A percentile compares a stretch with the other conserved stretches of the same genome.
Conservation (phyloP, 2,329 filamentous ascomycete species). For the Sclerotinia sclerotiorum region DNA sequence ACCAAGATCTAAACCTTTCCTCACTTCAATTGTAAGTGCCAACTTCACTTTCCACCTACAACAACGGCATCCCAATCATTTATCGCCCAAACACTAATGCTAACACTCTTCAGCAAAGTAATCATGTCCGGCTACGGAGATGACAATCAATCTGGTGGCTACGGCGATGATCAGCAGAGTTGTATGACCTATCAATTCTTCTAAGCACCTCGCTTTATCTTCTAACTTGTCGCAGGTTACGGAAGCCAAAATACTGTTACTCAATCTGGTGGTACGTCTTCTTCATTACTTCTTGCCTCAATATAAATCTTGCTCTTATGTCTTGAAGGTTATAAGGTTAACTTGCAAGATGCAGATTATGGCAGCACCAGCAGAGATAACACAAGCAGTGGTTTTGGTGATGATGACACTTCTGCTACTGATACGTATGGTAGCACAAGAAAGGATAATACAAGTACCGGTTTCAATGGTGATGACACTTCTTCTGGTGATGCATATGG, state of each 20-base stretch:
- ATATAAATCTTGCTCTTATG: background rate
- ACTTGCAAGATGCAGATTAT: background rate
- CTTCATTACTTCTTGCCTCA: background rate
- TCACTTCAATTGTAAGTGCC: background rate
- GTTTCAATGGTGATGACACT: background rate
- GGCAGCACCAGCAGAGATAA: background rate
- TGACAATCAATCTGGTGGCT: constrained; percentile 11
- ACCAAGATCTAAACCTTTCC: background rate
- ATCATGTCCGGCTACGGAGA: constrained; percentile 16
- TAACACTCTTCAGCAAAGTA: background rate
- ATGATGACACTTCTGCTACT: background rate
- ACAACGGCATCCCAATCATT: background rate
- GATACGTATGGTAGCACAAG: background rate
- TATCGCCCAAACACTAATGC: too few species aligned
- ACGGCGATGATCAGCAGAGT: constrained; percentile 6
- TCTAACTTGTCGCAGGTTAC: background rate
- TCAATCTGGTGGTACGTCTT: constrained; percentile 10
- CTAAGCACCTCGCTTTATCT: background rate
- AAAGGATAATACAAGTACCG: background rate
- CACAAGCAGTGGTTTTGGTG: background rate
- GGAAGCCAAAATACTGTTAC: background rate
- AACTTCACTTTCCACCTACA: background rate
- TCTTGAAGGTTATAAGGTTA: background rate
- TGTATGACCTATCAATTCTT: background rate
- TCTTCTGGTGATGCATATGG: background rate